These are phyloP conservation scores for Zanthoxylum bungeanum DNA, from an alignment of 345 rosid species.

Conservation along the genomic window DNA sequence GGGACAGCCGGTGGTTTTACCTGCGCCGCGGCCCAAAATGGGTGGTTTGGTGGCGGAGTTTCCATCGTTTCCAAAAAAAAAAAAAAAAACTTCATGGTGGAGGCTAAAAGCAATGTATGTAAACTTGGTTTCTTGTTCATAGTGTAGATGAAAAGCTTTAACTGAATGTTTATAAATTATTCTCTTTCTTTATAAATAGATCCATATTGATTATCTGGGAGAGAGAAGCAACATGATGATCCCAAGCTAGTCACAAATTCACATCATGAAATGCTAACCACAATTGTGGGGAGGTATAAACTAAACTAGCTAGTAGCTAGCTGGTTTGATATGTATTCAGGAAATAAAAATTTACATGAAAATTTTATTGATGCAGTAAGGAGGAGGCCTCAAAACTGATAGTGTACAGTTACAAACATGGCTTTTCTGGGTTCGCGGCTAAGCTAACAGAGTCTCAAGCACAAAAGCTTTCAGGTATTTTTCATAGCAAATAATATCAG, in stretches of 20 bases:
- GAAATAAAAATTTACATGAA: not conserved
- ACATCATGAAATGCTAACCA: constrained; percentile 60
- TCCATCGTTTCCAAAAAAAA: too few relatives aligned
- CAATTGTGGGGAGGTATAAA: constrained; percentile 53
- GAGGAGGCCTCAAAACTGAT: constrained; percentile 43
- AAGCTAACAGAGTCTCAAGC: constrained; percentile 60
- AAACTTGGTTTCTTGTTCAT: not conserved
- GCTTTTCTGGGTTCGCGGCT: constrained; percentile 75
- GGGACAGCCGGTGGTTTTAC: too few relatives aligned
- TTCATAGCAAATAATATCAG: not conserved
- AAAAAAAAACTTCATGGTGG: too few relatives aligned
- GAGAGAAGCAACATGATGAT: constrained; percentile 39
- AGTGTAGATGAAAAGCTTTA: not conserved
- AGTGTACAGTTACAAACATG: constrained; percentile 67
- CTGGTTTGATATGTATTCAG: not conserved
- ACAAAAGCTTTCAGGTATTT: constrained; percentile 42
- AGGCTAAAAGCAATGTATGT: not conserved
- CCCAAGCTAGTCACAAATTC: constrained; percentile 37
- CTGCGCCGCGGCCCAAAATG: too few relatives aligned
- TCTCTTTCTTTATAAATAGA: constrained; percentile 27
- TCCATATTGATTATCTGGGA: constrained; percentile 61
- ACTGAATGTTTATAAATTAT: not conserved
- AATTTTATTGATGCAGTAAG: constrained; percentile 42
- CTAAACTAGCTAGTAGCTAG: not conserved
- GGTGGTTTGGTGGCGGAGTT: too few relatives aligned